Base-by-base conservation (phyloP, 306 rosid species). In the Ziziphus jujuba region DNA sequence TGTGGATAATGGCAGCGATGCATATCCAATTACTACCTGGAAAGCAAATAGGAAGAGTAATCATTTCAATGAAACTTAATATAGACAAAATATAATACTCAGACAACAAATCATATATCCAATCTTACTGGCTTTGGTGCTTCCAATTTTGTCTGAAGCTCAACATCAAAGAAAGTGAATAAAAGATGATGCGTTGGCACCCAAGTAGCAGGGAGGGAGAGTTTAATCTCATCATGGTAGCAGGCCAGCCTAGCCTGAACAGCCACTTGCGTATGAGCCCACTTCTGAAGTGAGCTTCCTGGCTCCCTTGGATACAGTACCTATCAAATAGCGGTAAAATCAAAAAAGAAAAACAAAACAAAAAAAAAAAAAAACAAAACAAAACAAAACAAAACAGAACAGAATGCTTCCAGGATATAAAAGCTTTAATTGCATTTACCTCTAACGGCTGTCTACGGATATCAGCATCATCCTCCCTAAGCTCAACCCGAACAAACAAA, bases 131-230 rank as follows among this genome's bases (percentile, higher is more conserved):
- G 97, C 78, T 86, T 90, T 55, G 97, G 99, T 73, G 96, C 90
- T 81, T 93, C 99, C 71, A 80, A 71, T 75, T 93, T 93, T 63
- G 99, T 89, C 81, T 93, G 99, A 74, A 93, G 83, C 75, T 93
- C 99, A 61, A 93, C 87, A 77, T 93, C 96, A 75, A 75, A 90
- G 69, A 93, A 88, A 21, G 97, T 86, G 79, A 93, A 93, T 35
- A 93, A 76, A 74, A 93, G 89, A 82, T 93, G 96, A 81, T 90
- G 96, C 44, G 61, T 82, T 52, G 99, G 96, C 51, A 96, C 86
- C 99, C 99, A 93, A 66, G 75, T 82, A 71, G 99, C 97, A 68
- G 99, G 99, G 72, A 93, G 97, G 53, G 95, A 84, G 67, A 93
- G 95, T 79, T 93, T 93, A 56, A 93, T 75, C 80, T 93, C 99